Evolutionary conservation across 2,329 filamentous ascomycete species (phyloP), one percentile per base, ranked within the genome.

Genomic region (Xylaria arbuscula): DNA sequence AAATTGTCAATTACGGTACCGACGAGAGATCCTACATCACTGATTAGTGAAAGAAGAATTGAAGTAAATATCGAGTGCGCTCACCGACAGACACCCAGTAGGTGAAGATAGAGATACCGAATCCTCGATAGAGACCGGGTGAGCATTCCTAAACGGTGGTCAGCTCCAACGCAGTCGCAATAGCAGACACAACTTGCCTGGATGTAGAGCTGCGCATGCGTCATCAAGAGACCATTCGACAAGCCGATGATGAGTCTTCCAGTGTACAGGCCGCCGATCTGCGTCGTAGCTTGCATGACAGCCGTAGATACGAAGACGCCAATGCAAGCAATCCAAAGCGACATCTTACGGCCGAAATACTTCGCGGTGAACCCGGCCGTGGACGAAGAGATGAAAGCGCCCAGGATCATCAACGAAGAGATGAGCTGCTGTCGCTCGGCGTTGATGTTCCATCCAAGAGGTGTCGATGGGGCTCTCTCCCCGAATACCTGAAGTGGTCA

Each of bases 1-100:
- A 84, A 85, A 77, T 86, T 87, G 74, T 88, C 85, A 59, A 88
- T 79, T 38, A 85, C 77, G 17, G 83, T 83, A 42, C 83, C 83
- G 48, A 85, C 78, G 34, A 88, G 80, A 67, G 80, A 84, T 62
- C 83, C 86, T 80, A 73, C 70, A 32, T 72, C 66, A 76, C 74
- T 65, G 72, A 66, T 65, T 56, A 59, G 34, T 17, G 40, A n/a
- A 24, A 1, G 40, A 13, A 19, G 13, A 9, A 17, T 17, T 6
- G 9, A 13, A 3, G 1, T 32, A 42, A n/a, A 48, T 17, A 3
- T 74, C 51, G 80, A 72, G 17, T 48, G 19, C 1, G 34, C 62
- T 78, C 81, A 76, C 83, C 83, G 36, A 85, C 79, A 0, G 82
- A 82, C 5, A 83, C 81, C 80, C 83, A 86, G 67, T 82, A 83